Evolutionary conservation across 228 moss, liverwort and hornwort species (phyloP), one percentile per base, ranked within the genome.

Genomic region (Sphagnum magellanicum): DNA sequence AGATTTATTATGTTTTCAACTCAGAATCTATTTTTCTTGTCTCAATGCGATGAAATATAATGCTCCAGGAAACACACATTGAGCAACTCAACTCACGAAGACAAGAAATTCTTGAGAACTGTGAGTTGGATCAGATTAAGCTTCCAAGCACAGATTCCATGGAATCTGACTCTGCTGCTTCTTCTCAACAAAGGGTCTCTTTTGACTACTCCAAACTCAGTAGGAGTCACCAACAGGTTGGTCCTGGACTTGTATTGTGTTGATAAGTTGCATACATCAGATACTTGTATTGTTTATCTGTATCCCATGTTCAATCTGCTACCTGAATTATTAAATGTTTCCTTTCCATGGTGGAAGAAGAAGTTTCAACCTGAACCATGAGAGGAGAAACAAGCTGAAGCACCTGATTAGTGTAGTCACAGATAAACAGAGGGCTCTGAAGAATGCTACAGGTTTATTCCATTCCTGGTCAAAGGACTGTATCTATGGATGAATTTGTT

Each of bases 81-180:
- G 93, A 97, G 73, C 87, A 91, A 74, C 70, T 97, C 62, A 88
- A 80, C 58, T 92, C 92, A 66, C 84, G 87, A 72, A 92, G 77
- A 71, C 89, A 92, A 76, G 94, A 91, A 75, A 88, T 97, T 67
- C 55, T 84, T 72, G 97, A 97, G 75, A 88, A 85, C 64, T 97
- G 93, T 68, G 97, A 97, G 74, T 87, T 97, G 73, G 88, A 93
- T 75, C 93, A 97, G 76, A 97, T 97, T 68, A 91, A 79, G 74
- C 90, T 97, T 68, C 91, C 97, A 32, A 77, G 82, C 32, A 73
- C 80, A 62, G 82, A 90, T 68, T 86, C 88, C 9, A 87, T 85
- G 90, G 93, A 78, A 15, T 72, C 82, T 6, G 84, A 88, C 62
- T 93, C 93, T 55, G 68, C 74, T 50, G 81, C 75, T 12, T 72